phyloP scores from a whole-genome alignment of 139 green algal species.

The Micractinium conductrix region DNA sequence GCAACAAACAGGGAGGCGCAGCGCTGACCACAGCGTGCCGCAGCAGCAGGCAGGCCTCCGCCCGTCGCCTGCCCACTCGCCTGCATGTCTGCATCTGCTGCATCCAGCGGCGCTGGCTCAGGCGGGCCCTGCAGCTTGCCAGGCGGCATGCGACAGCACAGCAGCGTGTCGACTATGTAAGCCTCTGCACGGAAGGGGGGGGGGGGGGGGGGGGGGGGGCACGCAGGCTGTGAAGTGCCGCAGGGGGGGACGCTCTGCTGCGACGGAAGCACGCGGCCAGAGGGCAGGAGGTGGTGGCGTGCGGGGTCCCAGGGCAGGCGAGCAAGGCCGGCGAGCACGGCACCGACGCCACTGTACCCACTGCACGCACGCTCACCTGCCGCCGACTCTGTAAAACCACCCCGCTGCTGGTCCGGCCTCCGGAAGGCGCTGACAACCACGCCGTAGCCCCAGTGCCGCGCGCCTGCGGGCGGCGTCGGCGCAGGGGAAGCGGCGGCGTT shows the following conservation, averaged over 20 bases:
- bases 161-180: constrained; percentile 76
- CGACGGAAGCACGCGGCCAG: no score
- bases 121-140: neutral
- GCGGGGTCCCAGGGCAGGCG: no score
- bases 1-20: no score
- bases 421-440: constrained; percentile 71
- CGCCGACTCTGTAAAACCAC: neutral
- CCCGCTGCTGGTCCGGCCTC: constrained; percentile 5
- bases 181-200: no score
- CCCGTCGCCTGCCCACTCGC: neutral
- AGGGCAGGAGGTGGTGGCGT: no score
- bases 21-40: no score
- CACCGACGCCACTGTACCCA: no score
- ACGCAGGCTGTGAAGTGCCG: no score
- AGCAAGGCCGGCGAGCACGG: no score
- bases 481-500: neutral
- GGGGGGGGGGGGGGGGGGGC: no score
- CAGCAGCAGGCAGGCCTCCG: neutral
- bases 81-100: constrained; percentile 17
- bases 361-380: no score
- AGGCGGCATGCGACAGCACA: constrained; percentile 40
- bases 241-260: no score
- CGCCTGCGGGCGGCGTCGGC: neutral
- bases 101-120: neutral
- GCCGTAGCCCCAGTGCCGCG: constrained; percentile 85